Evolutionary conservation across 768 basidiomycete species (phyloP).

Genomic region (Rhodocollybia butyracea): DNA sequence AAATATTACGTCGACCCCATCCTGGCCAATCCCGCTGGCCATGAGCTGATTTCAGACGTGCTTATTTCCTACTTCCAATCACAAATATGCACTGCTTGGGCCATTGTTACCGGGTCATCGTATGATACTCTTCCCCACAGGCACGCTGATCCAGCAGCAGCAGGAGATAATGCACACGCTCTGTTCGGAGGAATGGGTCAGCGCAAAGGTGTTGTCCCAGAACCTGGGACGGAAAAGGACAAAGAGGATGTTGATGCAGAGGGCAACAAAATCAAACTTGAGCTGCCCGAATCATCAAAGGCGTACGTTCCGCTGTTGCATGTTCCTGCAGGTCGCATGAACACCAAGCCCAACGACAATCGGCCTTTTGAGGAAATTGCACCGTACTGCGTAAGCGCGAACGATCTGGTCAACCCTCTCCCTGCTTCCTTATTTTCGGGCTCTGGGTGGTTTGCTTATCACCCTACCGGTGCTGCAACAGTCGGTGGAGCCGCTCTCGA

Average conservation of each 20-base stretch:
- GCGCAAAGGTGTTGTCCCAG: slow-evolving; percentile 68
- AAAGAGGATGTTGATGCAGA: slow-evolving; percentile 30
- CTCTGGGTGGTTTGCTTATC: slow-evolving; percentile 82
- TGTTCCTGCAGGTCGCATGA: slow-evolving; percentile 75
- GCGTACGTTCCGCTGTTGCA: slow-evolving; percentile 36
- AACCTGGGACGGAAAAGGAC: slow-evolving; percentile 31
- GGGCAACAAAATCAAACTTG: slow-evolving; percentile 21
- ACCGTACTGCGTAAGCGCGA: slow-evolving; percentile 94
- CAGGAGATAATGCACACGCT: slow-evolving; percentile 46
- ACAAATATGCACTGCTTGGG: slow-evolving; percentile 88
- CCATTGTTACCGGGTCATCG: slow-evolving; percentile 60
- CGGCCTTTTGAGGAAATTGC: slow-evolving; percentile 78
- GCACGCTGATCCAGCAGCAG: slow-evolving; percentile 31
- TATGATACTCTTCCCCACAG: slow-evolving; percentile 54
- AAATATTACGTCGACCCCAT: slow-evolving; percentile 82
- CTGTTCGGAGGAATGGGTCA: slow-evolving; percentile 85
- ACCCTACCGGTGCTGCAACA: slow-evolving; percentile 51
- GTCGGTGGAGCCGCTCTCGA: slow-evolving; percentile 42
- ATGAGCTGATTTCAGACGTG: slow-evolving; percentile 88
- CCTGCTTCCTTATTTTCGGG: slow-evolving; percentile 94
- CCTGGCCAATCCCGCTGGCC: slow-evolving; percentile 77
- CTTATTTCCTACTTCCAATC: slow-evolving; percentile 87
- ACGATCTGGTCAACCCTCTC: slow-evolving; percentile 95
- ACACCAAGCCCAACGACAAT: slow-evolving; percentile 50
- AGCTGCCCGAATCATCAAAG: slow-evolving; percentile 20